Conservation (phyloP, 2,329 filamentous ascomycete genomes). For the Xylaria sp. region DNA sequence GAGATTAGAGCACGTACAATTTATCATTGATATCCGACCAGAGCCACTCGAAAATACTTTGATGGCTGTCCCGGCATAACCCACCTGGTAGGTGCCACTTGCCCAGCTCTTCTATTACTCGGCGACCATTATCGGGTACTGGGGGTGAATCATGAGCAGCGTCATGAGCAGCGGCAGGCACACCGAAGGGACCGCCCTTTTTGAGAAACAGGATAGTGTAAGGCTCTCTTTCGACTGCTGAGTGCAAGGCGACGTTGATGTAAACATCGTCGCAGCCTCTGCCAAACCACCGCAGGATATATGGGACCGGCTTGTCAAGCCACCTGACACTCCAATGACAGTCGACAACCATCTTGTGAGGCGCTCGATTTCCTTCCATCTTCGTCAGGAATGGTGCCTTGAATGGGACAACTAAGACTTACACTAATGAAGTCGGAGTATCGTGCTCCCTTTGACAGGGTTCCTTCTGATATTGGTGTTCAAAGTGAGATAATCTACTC, state of each 20-base stretch:
- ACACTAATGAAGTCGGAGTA: neutral
- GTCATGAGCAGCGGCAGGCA: no score
- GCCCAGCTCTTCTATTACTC: neutral
- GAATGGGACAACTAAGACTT: neutral
- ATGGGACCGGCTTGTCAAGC: neutral
- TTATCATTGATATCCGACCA: neutral
- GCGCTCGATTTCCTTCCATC: neutral
- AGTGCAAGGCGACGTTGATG: constrained; percentile 8
- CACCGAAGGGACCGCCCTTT: neutral
- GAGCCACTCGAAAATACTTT: neutral
- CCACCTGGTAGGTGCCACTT: constrained; percentile 20
- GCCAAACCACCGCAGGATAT: neutral
- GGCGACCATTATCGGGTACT: neutral
- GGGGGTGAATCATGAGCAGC: neutral
- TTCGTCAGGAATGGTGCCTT: neutral
- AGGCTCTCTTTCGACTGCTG: neutral
- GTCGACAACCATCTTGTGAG: neutral
- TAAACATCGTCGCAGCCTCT: constrained; percentile 7
- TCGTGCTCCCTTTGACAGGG: neutral
- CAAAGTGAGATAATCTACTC: neutral
- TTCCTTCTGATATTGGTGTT: neutral
- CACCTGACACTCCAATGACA: neutral
- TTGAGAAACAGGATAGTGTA: neutral
- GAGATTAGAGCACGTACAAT: constrained; percentile 12
- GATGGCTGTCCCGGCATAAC: neutral